phyloP scores from a whole-genome alignment of 768 basidiomycete species.

The Leccinum subgranulosum region DNA sequence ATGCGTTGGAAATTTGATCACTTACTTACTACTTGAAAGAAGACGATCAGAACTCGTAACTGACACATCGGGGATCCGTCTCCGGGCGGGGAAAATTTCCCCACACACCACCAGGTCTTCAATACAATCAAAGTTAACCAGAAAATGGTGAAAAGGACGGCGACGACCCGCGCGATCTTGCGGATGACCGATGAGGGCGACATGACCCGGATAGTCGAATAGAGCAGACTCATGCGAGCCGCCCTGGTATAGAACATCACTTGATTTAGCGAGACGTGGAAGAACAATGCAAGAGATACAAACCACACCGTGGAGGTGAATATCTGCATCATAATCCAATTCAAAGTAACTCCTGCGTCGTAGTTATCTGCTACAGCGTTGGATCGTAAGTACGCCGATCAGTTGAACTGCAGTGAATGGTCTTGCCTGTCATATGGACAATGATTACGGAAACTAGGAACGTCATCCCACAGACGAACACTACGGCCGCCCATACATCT shows the following conservation, averaged over 20 bases:
- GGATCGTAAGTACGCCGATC: not conserved
- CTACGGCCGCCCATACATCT: conserved; percentile 17
- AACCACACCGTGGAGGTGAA: not conserved
- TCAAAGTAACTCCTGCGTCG: too few relatives aligned
- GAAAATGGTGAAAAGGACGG: not conserved
- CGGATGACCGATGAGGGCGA: not conserved
- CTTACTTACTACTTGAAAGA: not conserved
- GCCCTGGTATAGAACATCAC: not conserved
- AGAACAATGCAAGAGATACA: not conserved
- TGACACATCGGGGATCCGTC: not conserved
- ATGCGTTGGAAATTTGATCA: not conserved
- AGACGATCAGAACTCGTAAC: not conserved
- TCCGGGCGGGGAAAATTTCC: not conserved
- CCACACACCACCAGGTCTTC: not conserved
- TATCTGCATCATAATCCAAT: not conserved
- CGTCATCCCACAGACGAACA: not conserved
- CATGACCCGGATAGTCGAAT: not conserved
- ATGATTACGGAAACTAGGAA: not conserved
- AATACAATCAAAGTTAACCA: not conserved
- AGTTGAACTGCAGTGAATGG: not conserved
- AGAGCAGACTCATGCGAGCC: not conserved
- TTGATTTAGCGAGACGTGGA: not conserved
- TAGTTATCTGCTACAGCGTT: not conserved
- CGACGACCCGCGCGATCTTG: not conserved
- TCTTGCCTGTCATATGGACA: not conserved